phyloP scores from a whole-genome alignment of 441 rosid genomes.

The Gossypium gossypioides region DNA sequence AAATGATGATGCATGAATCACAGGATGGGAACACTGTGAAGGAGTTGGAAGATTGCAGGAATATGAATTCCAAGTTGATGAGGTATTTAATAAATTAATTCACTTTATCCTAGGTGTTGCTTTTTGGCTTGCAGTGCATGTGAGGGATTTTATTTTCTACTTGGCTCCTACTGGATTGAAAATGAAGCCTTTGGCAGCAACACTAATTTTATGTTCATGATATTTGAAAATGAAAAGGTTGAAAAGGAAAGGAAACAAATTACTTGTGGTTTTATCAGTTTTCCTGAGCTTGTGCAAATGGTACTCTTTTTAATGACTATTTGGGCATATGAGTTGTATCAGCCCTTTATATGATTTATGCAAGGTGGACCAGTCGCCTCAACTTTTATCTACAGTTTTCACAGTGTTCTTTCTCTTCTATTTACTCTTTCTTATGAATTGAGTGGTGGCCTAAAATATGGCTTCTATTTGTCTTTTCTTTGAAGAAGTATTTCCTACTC shows the following conservation, averaged over 20 bases:
- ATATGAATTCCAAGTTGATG: slow-evolving; percentile 51
- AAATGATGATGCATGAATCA: slow-evolving; percentile 4
- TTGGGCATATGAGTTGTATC: background rate
- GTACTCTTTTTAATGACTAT: background rate
- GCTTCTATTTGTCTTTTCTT: background rate
- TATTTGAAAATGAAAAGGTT: background rate
- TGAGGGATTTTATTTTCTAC: background rate
- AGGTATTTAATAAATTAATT: slow-evolving; percentile 37
- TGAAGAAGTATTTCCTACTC: slow-evolving; percentile 6
- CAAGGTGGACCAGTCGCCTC: background rate
- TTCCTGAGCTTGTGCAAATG: background rate
- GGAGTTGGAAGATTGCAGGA: slow-evolving; percentile 67
- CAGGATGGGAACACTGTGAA: slow-evolving; percentile 45
- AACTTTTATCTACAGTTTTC: background rate
- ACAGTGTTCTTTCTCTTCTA: background rate
- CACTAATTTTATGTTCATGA: background rate
- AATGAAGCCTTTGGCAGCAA: background rate
- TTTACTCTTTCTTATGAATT: background rate
- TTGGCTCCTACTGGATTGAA: slow-evolving; percentile 1
- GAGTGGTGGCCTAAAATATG: background rate
- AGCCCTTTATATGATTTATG: background rate
- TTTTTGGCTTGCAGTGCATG: background rate
- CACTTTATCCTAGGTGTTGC: slow-evolving; percentile 10
- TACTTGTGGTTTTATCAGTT: background rate
- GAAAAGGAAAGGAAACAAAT: background rate